Percentiles rank a stretch among this genome's conserved stretches.
Conservation (phyloP, 1,284 basidiomycete species). For the Irpex sp. region DNA sequence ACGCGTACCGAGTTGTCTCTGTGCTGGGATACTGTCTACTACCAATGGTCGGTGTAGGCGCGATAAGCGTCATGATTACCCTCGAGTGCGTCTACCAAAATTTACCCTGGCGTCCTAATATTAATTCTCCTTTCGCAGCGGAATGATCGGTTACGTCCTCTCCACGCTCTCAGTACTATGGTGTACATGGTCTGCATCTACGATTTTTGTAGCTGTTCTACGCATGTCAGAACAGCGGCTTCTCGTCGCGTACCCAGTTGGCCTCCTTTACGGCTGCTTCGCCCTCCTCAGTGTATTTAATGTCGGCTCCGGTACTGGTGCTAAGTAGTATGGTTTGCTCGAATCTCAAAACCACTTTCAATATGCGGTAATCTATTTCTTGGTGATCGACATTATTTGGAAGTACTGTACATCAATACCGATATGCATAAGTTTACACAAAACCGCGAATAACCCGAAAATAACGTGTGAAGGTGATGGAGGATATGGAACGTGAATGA, state of each 20-base stretch:
- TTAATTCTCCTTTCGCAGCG: conserved; percentile 41
- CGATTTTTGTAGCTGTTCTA: conserved; percentile 91
- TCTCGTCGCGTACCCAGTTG: conserved; percentile 92
- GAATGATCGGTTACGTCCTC: conserved; percentile 79
- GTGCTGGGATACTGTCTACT: conserved; percentile 97
- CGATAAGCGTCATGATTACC: conserved; percentile 83
- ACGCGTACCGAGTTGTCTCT: conserved; percentile 93
- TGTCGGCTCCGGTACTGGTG: conserved; percentile 28
- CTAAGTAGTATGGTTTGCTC: conserved; percentile 19
- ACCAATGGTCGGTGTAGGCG: conserved; percentile 95
- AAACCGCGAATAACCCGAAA: not conserved
- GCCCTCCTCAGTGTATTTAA: conserved; percentile 85
- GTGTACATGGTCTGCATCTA: conserved; percentile 94
- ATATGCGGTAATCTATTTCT: not conserved
- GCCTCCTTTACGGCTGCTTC: conserved; percentile 89
- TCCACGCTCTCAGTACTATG: conserved; percentile 82
- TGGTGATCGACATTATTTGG: not conserved
- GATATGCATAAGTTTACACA: not conserved
- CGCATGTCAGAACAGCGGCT: conserved; percentile 92
- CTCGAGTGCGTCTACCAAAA: conserved; percentile 70
- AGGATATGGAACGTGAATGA: not conserved
- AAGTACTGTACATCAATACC: conserved; percentile 1
- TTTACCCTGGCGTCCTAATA: conserved; percentile 7
- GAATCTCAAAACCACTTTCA: too few species aligned
- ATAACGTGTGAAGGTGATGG: not conserved